phyloP scores from a whole-genome alignment of 2,329 filamentous ascomycete genomes.

The Cladobotryum mycophilum region DNA sequence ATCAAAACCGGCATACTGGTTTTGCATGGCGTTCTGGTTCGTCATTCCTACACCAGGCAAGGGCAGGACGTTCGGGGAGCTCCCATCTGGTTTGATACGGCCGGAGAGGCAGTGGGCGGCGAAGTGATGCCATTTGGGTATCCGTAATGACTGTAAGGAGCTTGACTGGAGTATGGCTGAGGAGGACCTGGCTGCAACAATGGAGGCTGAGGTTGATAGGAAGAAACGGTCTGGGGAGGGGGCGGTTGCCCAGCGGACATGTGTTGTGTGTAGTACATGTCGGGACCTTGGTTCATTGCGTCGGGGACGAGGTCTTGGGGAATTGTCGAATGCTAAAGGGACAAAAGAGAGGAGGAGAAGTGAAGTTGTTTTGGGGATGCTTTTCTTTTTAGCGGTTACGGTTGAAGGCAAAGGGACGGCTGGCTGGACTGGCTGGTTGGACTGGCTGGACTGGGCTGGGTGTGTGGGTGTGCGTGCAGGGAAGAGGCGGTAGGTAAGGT shows the following conservation, averaged over 20 bases:
- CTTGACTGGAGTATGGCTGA: conserved; percentile 57
- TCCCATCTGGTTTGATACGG: conserved; percentile 65
- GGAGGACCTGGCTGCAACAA: conserved; percentile 68
- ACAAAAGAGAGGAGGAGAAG: conserved; percentile 64
- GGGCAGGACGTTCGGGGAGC: conserved; percentile 59
- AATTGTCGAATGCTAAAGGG: conserved; percentile 58
- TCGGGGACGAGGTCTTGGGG: conserved; percentile 71
- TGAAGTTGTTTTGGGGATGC: no score
- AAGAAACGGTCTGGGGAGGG: conserved; percentile 69
- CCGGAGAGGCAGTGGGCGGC: conserved; percentile 62
- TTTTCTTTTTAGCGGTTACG: no score
- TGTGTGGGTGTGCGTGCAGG: neutral
- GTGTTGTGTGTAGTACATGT: conserved; percentile 81
- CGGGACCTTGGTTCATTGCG: conserved; percentile 77
- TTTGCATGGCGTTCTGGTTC: conserved; percentile 43
- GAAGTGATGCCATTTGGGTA: conserved; percentile 75
- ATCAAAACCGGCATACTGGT: conserved; percentile 61
- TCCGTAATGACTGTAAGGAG: conserved; percentile 61
- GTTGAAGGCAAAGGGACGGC: no score
- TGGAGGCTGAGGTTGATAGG: conserved; percentile 70
- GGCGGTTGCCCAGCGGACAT: conserved; percentile 72
- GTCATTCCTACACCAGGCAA: conserved; percentile 45
- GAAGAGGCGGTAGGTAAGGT: conserved; percentile 28
- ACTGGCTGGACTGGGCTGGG: conserved; percentile 24
- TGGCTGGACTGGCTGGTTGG: conserved; percentile 19